Evolutionary conservation across 1,284 basidiomycete genomes (phyloP).

Genomic region (Sanghuangporus baumii): DNA sequence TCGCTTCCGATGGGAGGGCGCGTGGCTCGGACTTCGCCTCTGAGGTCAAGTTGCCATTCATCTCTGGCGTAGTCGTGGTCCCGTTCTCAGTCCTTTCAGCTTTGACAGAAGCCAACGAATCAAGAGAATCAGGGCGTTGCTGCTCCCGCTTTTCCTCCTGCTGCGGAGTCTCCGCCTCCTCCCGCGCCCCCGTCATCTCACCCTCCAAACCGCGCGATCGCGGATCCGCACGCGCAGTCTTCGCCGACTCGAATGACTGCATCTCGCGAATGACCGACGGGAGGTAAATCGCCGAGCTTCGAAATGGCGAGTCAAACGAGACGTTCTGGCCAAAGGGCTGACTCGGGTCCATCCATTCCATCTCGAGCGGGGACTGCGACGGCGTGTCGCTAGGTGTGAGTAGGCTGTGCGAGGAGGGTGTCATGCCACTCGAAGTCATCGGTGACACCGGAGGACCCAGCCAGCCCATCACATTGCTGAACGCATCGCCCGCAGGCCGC

Average conservation of each 20-base stretch:
- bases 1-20: constrained; percentile 33
- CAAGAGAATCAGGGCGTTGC: constrained; percentile 14
- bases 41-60: neutral
- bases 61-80: neutral
- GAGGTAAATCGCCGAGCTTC: constrained; percentile 34
- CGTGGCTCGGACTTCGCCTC: neutral
- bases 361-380: constrained; percentile 24
- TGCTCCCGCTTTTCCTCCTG: neutral
- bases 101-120: constrained; percentile 10
- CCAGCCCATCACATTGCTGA: constrained; percentile 65
- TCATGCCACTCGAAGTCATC: constrained; percentile 34
- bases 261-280: constrained; percentile 62
- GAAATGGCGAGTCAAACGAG: constrained; percentile 52
- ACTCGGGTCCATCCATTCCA: constrained; percentile 13
- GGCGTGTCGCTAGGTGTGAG: constrained; percentile 18
- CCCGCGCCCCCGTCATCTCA: neutral
- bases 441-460: constrained; percentile 29
- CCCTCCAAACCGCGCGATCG: constrained; percentile 19
- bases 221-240: constrained; percentile 53
- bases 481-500: constrained; percentile 44
- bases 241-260: constrained; percentile 75
- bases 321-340: constrained; percentile 61
- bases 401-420: constrained; percentile 23
- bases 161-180: constrained; percentile 11
- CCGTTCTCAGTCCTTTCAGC: neutral